Conservation (phyloP, 164 flowering plant species). For the Macadamia tetraphylla region DNA sequence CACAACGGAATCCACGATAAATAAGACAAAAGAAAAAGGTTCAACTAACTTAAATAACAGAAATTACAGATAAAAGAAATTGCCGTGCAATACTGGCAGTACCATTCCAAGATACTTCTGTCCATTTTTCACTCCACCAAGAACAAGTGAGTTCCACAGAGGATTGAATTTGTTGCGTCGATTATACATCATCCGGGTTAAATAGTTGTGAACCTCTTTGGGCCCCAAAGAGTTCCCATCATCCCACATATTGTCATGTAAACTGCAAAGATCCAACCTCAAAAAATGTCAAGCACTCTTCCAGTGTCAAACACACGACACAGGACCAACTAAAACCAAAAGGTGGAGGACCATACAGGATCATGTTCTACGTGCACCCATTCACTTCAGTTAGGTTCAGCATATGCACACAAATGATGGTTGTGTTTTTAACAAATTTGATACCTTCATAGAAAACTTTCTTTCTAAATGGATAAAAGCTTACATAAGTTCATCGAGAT, state of each 20-base stretch:
- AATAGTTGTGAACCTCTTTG: constrained; percentile 83
- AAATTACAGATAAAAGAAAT: background rate
- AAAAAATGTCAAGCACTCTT: constrained; percentile 3
- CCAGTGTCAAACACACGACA: background rate
- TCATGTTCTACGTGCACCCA: no score
- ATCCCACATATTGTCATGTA: constrained; percentile 97
- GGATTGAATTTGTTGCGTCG: constrained; percentile 50
- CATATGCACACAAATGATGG: no score
- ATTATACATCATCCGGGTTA: constrained; percentile 43
- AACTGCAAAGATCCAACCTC: constrained; percentile 35
- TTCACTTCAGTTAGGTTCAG: no score
- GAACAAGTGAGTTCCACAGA: constrained; percentile 91
- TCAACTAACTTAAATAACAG: background rate
- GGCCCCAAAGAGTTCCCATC: constrained; percentile 96
- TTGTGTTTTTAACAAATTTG: no score
- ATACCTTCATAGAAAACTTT: no score
- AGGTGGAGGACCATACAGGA: background rate
- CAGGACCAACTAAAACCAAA: background rate
- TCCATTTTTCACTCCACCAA: constrained; percentile 94
- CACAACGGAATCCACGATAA: background rate
- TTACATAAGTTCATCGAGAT: constrained; percentile 93
- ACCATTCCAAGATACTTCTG: constrained; percentile 94
- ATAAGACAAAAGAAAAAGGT: background rate
- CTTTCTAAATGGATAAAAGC: constrained; percentile 7
- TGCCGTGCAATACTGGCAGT: constrained; percentile 4